phyloP scores from a whole-genome alignment of 1,284 basidiomycete genomes.

The Chalciporus piperatoides region DNA sequence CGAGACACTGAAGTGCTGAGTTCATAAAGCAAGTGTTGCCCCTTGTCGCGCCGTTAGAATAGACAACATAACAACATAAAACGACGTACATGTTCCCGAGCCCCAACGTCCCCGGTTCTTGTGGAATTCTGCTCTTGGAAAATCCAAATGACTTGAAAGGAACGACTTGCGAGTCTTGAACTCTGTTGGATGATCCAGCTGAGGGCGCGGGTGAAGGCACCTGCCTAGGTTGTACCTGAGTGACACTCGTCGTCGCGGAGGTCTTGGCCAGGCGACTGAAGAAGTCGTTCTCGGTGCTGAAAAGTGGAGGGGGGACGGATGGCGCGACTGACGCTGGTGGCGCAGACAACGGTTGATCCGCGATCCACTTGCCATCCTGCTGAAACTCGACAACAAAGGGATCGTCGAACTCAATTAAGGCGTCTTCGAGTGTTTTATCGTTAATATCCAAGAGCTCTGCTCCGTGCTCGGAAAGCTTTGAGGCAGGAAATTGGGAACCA shows the following conservation, averaged over 20 bases:
- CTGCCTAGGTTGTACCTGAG: constrained; percentile 28
- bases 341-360: constrained; percentile 26
- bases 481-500: constrained; percentile 37
- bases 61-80: background rate
- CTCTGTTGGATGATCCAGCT: constrained; percentile 22
- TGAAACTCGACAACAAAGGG: constrained; percentile 66
- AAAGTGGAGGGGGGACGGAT: constrained; percentile 45
- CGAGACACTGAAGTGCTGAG: constrained; percentile 92
- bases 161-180: constrained; percentile 23
- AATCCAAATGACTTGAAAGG: constrained; percentile 31
- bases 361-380: constrained; percentile 49
- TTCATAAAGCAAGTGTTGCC: constrained; percentile 99
- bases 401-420: constrained; percentile 54
- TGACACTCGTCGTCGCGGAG: constrained; percentile 23
- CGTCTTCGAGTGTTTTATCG: constrained; percentile 54
- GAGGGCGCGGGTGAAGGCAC: constrained; percentile 27
- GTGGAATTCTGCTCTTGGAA: constrained; percentile 33
- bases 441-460: constrained; percentile 37
- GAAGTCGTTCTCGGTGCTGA: constrained; percentile 54
- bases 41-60: constrained; percentile 38
- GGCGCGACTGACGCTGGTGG: constrained; percentile 10
- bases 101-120: constrained; percentile 77
- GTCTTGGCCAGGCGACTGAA: constrained; percentile 45
- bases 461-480: constrained; percentile 38
- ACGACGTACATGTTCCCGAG: constrained; percentile 75